Conservation (phyloP, 352 stramenopile species). For the Achlya hypogyna region DNA sequence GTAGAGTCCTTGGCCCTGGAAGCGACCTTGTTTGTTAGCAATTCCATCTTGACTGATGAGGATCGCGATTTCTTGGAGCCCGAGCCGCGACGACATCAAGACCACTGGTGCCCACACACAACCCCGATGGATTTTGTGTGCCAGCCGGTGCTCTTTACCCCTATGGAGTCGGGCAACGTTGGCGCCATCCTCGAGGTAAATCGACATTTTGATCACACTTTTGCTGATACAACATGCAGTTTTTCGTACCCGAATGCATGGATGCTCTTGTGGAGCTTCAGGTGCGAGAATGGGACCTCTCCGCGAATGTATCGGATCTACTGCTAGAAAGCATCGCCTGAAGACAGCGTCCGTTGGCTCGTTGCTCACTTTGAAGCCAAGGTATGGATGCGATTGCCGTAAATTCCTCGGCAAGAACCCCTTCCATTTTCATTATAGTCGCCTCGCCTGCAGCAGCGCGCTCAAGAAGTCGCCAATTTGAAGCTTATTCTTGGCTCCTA, state of each 20-base stretch:
- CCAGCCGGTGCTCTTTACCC: neutral
- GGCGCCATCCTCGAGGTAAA: slow-evolving; percentile 6
- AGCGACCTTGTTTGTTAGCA: neutral
- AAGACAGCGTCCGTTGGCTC: slow-evolving; percentile 6
- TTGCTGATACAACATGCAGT: neutral
- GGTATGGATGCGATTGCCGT: neutral
- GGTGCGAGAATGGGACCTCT: neutral
- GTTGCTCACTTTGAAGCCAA: slow-evolving; percentile 12
- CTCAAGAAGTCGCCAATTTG: neutral
- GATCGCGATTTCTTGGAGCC: slow-evolving; percentile 8
- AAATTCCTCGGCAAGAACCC: neutral
- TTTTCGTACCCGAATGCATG: slow-evolving; percentile 11
- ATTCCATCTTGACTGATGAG: slow-evolving; percentile 9
- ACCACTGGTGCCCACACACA: slow-evolving; percentile 5
- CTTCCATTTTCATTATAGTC: neutral
- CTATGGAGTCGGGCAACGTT: neutral
- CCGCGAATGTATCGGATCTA: neutral
- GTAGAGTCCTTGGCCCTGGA: neutral
- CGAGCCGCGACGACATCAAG: slow-evolving; percentile 3
- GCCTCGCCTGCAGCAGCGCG: neutral
- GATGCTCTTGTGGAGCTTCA: slow-evolving; percentile 7
- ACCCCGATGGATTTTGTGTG: neutral
- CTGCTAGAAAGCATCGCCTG: neutral
- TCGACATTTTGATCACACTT: neutral
- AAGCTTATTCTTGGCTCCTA: slow-evolving; percentile 7